Conservation (phyloP, 441 rosid species). For the Populus hybrid region DNA sequence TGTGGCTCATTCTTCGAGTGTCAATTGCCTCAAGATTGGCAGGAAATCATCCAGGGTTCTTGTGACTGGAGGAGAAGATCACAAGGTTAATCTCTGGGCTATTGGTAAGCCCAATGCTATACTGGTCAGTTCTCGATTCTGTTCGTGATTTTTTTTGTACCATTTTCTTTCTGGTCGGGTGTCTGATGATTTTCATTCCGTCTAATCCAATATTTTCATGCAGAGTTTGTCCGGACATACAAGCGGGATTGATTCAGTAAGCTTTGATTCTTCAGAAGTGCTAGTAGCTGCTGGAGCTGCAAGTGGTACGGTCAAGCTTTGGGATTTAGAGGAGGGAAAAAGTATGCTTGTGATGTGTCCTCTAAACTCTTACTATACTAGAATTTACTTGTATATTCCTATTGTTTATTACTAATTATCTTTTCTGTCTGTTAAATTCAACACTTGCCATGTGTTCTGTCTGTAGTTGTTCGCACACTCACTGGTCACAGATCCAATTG, state of each 20-base stretch:
- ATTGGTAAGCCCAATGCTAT: slow-evolving; percentile 98
- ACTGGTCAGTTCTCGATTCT: slow-evolving; percentile 53
- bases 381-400: not conserved
- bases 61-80: slow-evolving; percentile 98
- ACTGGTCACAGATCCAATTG: slow-evolving; percentile 98
- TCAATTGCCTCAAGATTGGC: slow-evolving; percentile 97
- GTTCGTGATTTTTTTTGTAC: not conserved
- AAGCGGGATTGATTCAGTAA: slow-evolving; percentile 96
- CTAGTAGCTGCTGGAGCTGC: slow-evolving; percentile 99
- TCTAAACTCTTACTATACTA: not conserved
- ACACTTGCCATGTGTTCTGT: slow-evolving; percentile 3
- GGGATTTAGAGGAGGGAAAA: slow-evolving; percentile 99
- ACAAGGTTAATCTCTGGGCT: slow-evolving; percentile 98
- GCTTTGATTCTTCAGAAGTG: slow-evolving; percentile 89
- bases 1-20: slow-evolving; percentile 94
- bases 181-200: not conserved
- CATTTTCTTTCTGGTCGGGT: not conserved
- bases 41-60: slow-evolving; percentile 94
- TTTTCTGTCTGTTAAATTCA: slow-evolving; percentile 18
- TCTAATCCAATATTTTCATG: slow-evolving; percentile 12
- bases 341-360: slow-evolving; percentile 43
- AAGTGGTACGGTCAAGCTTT: slow-evolving; percentile 94
- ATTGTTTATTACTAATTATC: slow-evolving; percentile 1
- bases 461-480: slow-evolving; percentile 83
- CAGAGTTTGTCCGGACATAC: slow-evolving; percentile 97